Conservation (phyloP, 2,329 filamentous ascomycete species). For the Microdochium bolleyi region DNA sequence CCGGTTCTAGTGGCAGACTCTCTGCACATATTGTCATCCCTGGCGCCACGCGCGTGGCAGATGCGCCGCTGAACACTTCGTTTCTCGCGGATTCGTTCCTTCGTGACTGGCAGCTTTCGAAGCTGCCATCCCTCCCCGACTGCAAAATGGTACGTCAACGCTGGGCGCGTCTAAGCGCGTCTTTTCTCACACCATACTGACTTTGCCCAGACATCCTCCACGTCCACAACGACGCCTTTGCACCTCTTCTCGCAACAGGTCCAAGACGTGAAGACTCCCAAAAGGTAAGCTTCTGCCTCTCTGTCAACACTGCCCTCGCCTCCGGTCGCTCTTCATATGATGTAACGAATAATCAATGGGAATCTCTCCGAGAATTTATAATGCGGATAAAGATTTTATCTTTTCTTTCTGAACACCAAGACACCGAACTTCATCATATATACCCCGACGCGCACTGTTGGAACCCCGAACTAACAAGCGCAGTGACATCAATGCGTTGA, state of each 20-base stretch:
- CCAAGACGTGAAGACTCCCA: constrained; percentile 77
- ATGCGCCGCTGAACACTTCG: neutral
- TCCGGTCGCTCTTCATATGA: constrained; percentile 38
- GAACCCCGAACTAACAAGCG: constrained; percentile 16
- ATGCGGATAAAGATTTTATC: constrained; percentile 81
- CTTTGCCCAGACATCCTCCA: constrained; percentile 53
- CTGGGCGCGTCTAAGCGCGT: too few species aligned
- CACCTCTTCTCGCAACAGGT: constrained; percentile 75
- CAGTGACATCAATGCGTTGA: constrained; percentile 91
- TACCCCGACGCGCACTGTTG: constrained; percentile 1
- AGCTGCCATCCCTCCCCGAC: too few species aligned
- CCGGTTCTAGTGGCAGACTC: neutral
- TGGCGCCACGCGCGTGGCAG: neutral
- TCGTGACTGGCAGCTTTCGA: too few species aligned
- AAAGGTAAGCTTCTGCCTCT: constrained; percentile 60
- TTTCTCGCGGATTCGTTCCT: neutral
- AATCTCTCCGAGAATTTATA: constrained; percentile 95
- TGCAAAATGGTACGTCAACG: neutral
- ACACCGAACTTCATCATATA: constrained; percentile 3
- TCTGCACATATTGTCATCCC: neutral
- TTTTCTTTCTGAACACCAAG: constrained; percentile 15
- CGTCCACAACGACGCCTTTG: constrained; percentile 63
- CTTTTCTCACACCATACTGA: constrained; percentile 4
- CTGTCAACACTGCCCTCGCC: constrained; percentile 3
- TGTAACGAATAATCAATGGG: constrained; percentile 94